phyloP scores from a whole-genome alignment of 2,329 filamentous ascomycete genomes.

The Pestalotiopsis sp. region DNA sequence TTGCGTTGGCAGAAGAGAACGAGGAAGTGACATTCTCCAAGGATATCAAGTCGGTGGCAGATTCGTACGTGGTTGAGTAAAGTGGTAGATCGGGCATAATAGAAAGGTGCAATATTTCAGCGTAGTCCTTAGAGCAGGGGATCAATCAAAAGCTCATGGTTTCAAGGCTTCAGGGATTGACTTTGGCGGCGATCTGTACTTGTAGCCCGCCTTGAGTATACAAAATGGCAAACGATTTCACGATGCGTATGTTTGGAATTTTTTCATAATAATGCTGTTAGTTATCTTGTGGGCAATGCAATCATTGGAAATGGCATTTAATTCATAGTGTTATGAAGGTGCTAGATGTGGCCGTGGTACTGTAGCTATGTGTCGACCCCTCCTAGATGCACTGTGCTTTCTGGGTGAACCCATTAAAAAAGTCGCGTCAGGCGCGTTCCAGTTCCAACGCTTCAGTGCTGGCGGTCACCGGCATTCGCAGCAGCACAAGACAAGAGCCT shows the following conservation, averaged over 20 bases:
- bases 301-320: neutral
- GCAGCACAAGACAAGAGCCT: neutral
- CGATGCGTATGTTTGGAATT: neutral
- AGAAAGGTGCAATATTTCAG: constrained; percentile 8
- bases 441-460: neutral
- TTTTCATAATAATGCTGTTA: neutral
- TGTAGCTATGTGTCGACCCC: neutral
- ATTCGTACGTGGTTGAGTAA: constrained; percentile 76
- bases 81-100: constrained; percentile 15
- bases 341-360: neutral
- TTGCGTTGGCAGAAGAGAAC: constrained; percentile 71
- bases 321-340: neutral
- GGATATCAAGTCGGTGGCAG: constrained; percentile 75
- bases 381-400: neutral
- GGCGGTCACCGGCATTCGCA: neutral
- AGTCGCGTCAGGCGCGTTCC: constrained; percentile 12
- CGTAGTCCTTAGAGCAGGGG: constrained; percentile 15
- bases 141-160: constrained; percentile 14
- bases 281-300: neutral
- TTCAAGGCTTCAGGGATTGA: constrained; percentile 8
- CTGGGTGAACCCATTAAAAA: neutral
- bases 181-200: neutral
- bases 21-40: constrained; percentile 82
- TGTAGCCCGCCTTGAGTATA: neutral
- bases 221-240: neutral